phyloP scores from a whole-genome alignment of 1,284 basidiomycete species.

The Papiliotrema nemorosa region DNA sequence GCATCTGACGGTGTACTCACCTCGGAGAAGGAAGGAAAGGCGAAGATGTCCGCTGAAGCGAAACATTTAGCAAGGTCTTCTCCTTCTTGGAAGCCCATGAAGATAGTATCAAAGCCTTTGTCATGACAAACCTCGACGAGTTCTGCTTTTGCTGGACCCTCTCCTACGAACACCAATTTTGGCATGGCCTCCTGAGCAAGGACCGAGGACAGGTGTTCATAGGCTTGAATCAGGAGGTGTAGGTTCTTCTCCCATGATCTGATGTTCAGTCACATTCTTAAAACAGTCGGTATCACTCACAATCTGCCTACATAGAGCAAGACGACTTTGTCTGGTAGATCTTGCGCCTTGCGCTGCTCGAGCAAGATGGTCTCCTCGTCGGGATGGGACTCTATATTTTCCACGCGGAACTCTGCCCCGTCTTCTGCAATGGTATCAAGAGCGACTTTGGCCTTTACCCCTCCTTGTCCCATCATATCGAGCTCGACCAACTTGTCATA shows the following conservation, averaged over 20 bases:
- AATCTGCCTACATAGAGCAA: too few species aligned
- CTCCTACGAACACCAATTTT: constrained; percentile 57
- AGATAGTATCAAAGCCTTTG: constrained; percentile 52
- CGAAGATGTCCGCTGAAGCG: constrained; percentile 56
- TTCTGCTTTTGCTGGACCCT: constrained; percentile 54
- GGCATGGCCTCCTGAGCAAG: constrained; percentile 24
- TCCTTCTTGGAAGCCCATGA: constrained; percentile 54
- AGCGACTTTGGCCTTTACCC: too few species aligned
- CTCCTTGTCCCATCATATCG: too few species aligned
- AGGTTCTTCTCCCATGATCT: constrained; percentile 60
- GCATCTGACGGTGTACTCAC: constrained; percentile 16
- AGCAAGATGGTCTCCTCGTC: too few species aligned
- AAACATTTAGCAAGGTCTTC: constrained; percentile 51
- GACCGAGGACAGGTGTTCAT: constrained; percentile 39
- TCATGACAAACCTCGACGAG: constrained; percentile 51
- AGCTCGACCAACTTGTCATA: too few species aligned
- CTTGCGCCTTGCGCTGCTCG: neutral
- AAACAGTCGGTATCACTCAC: too few species aligned
- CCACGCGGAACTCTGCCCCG: too few species aligned
- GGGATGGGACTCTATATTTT: too few species aligned
- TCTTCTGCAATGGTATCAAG: too few species aligned
- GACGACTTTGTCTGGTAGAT: too few species aligned
- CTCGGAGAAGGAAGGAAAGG: constrained; percentile 56
- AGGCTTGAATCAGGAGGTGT: constrained; percentile 55
- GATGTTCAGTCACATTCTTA: neutral